Base-by-base conservation (phyloP, 2,329 filamentous ascomycete genomes). In the Hypomyces rosellus region DNA sequence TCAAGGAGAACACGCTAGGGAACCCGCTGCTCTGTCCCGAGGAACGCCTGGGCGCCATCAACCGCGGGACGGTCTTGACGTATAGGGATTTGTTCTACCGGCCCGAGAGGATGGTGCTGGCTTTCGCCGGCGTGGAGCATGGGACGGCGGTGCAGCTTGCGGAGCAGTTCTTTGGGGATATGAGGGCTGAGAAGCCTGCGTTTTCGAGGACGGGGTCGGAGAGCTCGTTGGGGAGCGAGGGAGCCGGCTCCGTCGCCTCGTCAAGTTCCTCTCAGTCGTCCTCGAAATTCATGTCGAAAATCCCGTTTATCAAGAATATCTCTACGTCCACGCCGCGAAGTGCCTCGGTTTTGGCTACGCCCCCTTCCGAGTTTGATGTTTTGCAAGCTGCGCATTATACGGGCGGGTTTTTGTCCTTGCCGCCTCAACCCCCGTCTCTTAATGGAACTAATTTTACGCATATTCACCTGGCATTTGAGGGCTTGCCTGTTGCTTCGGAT, bases 381-480 rank as follows among this genome's bases (percentile, higher is more conserved):
- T 70, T 70, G 48, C 70, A 75, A 47, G 80, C 88, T 1, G 82
- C 92, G 8, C 86, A 85, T 63, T 99, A 99, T 70, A 97, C 92
- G 0, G 93, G 93, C 62, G 93, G 93, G 49, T 96, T 95, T 73
- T 81, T 96, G 53, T 86, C 88, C 2, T 83, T 96, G 11, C 90
- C 90, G 1, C 77, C 84, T 0, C 86, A 93, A 44, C 88, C 89
- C 3, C 85, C 86, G 1, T 88, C 89, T 0, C 88, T 89, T 22
- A 84, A 85, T 63, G 76, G 88, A 51, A 89, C 89, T 30, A 81
- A 84, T 49, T 84, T 96, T 59, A 95, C 89, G 16, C 88, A 99
- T 69, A 91, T 99, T 61, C 90, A 97, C 73, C 80, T 99, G 58
- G 91, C 90, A 51, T 97, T 99, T 61, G 93, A 99, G 74, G 91